A percentile compares a stretch with the other conserved stretches of the same genome.
These are phyloP conservation scores for Mycothermus thermophilus DNA, from an alignment of 495 filamentous ascomycete genomes.

Conservation along the genomic window DNA sequence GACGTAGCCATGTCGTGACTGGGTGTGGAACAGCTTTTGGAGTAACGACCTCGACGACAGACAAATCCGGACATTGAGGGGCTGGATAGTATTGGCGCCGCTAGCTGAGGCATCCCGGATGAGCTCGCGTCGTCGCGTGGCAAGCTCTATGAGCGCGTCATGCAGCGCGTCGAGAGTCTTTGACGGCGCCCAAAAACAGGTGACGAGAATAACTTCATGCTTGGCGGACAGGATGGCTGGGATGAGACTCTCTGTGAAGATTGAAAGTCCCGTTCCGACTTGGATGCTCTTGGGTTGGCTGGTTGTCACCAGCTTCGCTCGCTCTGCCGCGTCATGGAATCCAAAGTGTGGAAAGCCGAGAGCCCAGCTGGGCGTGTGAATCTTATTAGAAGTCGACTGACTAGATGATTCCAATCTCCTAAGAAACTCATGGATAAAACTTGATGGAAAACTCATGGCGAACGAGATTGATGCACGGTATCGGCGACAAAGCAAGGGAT, in stretches of 20 bases:
- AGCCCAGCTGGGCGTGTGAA: too few species aligned
- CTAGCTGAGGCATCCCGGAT: constrained; percentile 9
- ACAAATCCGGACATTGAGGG: constrained; percentile 21
- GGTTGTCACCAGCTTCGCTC: constrained; percentile 28
- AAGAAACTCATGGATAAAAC: constrained; percentile 15
- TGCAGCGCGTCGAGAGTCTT: constrained; percentile 35
- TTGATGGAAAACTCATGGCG: constrained; percentile 5
- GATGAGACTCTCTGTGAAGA: constrained; percentile 38
- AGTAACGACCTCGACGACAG: constrained; percentile 52
- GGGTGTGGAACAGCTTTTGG: constrained; percentile 57
- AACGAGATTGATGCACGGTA: too few species aligned
- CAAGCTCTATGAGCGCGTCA: constrained; percentile 38
- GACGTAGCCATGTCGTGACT: constrained; percentile 37
- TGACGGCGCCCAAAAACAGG: constrained; percentile 63
- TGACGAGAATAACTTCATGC: constrained; percentile 54
- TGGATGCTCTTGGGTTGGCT: constrained; percentile 34
- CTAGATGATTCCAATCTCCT: constrained; percentile 7
- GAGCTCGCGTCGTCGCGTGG: constrained; percentile 19
- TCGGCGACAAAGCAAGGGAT: too few species aligned
- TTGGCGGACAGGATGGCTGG: constrained; percentile 42
- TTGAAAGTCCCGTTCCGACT: constrained; percentile 43
- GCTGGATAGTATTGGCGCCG: constrained; percentile 1
- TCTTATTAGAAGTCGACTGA: too few species aligned
- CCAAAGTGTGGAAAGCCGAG: too few species aligned
- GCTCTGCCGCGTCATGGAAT: constrained; percentile 17